Evolutionary conservation across 169 alveolate genomes (phyloP), one percentile per base, ranked within the genome.

Genomic region (Cardiosporidium cionae): DNA sequence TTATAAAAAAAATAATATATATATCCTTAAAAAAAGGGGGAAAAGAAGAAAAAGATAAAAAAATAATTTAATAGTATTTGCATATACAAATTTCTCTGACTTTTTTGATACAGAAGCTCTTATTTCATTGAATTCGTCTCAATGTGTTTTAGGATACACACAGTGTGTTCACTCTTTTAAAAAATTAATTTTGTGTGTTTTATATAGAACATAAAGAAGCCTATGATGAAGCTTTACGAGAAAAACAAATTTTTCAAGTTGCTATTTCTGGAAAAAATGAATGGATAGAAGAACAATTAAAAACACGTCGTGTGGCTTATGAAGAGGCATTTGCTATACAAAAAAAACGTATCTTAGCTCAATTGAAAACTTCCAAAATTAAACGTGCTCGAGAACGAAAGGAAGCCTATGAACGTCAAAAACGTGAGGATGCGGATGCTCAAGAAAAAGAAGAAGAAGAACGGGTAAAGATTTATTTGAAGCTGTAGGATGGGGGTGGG

Each of bases 131-230:
- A n/a, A n/a, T n/a, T n/a, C n/a, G n/a, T n/a, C n/a, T n/a, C n/a
- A n/a, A n/a, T n/a, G n/a, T n/a, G n/a, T n/a, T n/a, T n/a, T n/a
- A n/a, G n/a, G n/a, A n/a, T n/a, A n/a, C n/a, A n/a, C n/a, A n/a
- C n/a, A n/a, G n/a, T n/a, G n/a, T n/a, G n/a, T n/a, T n/a, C n/a
- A n/a, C n/a, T n/a, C n/a, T n/a, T n/a, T n/a, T n/a, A n/a, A n/a
- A n/a, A n/a, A n/a, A n/a, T n/a, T n/a, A n/a, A n/a, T n/a, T 16
- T n/a, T 16, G 9, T 16, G 16, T 16, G 29, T n/a, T 16, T 32
- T 9, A 5, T 52, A 2, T 32, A 73, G 72, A 73, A 28, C 74
- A 73, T 63, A 54, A 66, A 31, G 74, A 68, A 6, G 80, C 74
- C 5, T 65, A 53, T 36, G 74, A 66, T 2, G 72, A 72, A 4